Evolutionary conservation across 106 monocot species (phyloP), one percentile per base, ranked within the genome.

Genomic region (Dendrobium officinale): DNA sequence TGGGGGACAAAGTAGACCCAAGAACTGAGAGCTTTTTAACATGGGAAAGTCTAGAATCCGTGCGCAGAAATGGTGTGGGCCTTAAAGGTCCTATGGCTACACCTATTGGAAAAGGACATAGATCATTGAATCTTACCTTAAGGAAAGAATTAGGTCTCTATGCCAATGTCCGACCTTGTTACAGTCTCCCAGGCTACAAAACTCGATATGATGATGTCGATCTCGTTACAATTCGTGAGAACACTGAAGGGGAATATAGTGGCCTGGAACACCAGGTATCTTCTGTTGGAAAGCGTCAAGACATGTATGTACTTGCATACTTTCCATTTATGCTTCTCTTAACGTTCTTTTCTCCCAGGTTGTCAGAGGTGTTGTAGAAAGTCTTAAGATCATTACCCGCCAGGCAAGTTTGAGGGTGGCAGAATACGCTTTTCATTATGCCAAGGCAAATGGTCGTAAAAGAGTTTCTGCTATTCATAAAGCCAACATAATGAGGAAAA

Each of bases 391-490:
- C 75, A 98, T 98, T 79, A 98, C 97, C 47, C 85, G 97, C 33
- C 94, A 94, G 37, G 97, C 97, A 49, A 95, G 97, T 85, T 72
- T 95, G 40, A 91, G 97, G 77, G 97, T 98, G 17, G 94, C 97
- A 77, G 97, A 98, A 75, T 98, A 98, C 87, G 97, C 97, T 77
- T 95, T 97, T 82, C 90, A 94, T 74, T 97, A 94, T 89, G 97
- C 97, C 18, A 85, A 89, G 83, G 31, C 92, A 17, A 84, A 98
- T 83, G 92, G 94, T 31, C 85, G 94, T 18, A 49, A 95, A 64
- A 95, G 92, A 81, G 94, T 98, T n/a, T 98, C 97, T 37, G 97
- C 97, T 24, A 98, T 94, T 70, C 97, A 98, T 79, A 98, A 98
- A 86, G 97, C 97, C 75, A 98, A 98, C 83, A 98, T 98, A 49